These are phyloP conservation scores for Asparagopsis taxiformis DNA, from an alignment of 31 red algal genomes.

Conservation along the genomic window DNA sequence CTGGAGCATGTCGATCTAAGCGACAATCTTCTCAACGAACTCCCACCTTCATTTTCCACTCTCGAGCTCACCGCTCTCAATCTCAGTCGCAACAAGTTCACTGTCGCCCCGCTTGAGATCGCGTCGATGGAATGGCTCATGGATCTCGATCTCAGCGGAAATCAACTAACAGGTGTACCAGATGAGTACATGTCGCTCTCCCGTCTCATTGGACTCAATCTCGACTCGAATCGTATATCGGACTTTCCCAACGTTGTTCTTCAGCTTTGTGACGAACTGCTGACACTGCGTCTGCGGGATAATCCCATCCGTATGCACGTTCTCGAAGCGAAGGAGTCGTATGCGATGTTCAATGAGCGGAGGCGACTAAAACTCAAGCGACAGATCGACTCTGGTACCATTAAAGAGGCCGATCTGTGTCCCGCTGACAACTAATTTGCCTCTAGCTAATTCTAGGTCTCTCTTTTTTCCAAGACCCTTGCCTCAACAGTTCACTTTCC, in stretches of 20 bases:
- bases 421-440: conserved; percentile 25
- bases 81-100: conserved; percentile 29
- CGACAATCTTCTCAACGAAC: conserved; percentile 28
- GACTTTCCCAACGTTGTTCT: conserved; percentile 50
- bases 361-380: conserved; percentile 15
- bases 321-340: conserved; percentile 23
- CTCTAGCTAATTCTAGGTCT: not conserved
- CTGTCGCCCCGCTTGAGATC: conserved; percentile 26
- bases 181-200: conserved; percentile 21
- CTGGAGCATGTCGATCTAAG: conserved; percentile 41
- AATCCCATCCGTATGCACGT: conserved; percentile 36
- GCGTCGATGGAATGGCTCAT: conserved; percentile 26
- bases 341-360: conserved; percentile 19
- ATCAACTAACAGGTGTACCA: conserved; percentile 22
- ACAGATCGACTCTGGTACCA: conserved; percentile 33
- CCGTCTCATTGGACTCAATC: conserved; percentile 16
- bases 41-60: conserved; percentile 30
- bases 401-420: conserved; percentile 29
- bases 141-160: conserved; percentile 34
- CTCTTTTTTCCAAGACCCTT: not conserved
- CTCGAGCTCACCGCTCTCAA: conserved; percentile 35
- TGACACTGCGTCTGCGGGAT: conserved; percentile 20
- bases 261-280: conserved; percentile 25
- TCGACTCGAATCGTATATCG: conserved; percentile 29
- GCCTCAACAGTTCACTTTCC: no score